A percentile compares a stretch with the other conserved stretches of the same genome.
These are phyloP conservation scores for Stemphylium vesicarium DNA, from an alignment of 2,329 filamentous ascomycete genomes.

Conservation along the genomic window DNA sequence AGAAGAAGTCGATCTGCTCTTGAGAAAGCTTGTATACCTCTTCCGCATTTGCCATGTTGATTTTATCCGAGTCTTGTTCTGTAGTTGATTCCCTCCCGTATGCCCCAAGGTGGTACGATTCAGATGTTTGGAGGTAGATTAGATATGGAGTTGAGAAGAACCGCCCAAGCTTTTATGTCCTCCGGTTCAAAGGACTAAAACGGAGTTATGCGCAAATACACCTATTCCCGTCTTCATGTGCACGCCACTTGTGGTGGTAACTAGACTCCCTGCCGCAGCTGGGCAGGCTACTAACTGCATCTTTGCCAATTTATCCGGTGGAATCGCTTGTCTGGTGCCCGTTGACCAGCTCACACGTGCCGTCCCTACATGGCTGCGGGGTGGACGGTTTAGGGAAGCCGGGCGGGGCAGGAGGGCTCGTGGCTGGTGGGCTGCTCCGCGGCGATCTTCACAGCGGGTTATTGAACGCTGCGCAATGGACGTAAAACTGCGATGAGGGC, in stretches of 20 bases:
- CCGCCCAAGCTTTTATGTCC: constrained; percentile 5
- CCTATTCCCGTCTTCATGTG: background rate
- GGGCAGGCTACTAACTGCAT: constrained; percentile 11
- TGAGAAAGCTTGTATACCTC: constrained; percentile 48
- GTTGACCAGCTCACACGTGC: constrained; percentile 17
- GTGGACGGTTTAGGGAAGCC: constrained; percentile 28
- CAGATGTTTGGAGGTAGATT: too few species aligned
- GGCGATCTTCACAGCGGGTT: background rate
- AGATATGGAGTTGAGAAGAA: background rate
- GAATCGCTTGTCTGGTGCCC: constrained; percentile 23
- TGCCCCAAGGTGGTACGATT: too few species aligned
- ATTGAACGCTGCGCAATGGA: background rate
- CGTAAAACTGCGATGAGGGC: background rate
- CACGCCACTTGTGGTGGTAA: constrained; percentile 2
- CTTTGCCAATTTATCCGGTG: constrained; percentile 33
- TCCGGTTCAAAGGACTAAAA: background rate
- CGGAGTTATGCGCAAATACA: background rate
- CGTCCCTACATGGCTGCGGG: constrained; percentile 17
- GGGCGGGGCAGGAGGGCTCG: constrained; percentile 11
- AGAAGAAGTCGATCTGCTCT: constrained; percentile 60
- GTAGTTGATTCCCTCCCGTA: too few species aligned
- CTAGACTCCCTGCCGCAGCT: background rate
- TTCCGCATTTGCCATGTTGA: constrained; percentile 22
- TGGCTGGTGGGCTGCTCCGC: background rate
- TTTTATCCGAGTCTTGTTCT: background rate